Percentiles rank a stretch among this genome's conserved stretches.
These are phyloP conservation scores for Ganoderma meredithae DNA, from an alignment of 1,284 basidiomycete genomes.

Conservation along the genomic window DNA sequence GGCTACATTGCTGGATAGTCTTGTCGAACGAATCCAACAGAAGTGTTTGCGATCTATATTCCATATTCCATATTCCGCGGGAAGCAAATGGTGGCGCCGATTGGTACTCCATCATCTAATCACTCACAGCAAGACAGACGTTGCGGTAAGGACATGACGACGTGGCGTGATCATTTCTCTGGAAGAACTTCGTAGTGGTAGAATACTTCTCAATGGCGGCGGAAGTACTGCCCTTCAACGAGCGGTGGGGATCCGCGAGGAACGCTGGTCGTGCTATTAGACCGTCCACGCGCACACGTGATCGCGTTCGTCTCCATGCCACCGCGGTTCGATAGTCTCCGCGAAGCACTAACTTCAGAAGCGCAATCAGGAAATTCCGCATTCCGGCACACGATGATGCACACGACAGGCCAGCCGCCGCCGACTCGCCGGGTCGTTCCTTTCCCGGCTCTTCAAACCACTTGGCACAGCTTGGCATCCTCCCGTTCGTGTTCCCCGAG, in stretches of 20 bases:
- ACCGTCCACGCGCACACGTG: slow-evolving; percentile 9
- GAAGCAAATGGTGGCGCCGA: neutral
- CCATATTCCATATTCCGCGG: neutral
- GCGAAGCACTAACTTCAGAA: neutral
- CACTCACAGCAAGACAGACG: too few species aligned
- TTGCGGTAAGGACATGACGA: too few species aligned
- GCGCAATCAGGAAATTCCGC: too few species aligned
- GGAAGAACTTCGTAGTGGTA: neutral
- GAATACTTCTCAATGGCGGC: neutral
- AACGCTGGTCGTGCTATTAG: neutral
- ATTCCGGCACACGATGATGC: too few species aligned
- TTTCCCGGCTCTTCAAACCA: neutral
- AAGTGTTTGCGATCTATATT: neutral
- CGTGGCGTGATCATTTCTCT: neutral
- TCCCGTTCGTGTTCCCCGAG: too few species aligned
- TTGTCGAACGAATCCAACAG: neutral
- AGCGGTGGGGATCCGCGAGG: neutral
- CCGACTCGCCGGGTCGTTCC: neutral
- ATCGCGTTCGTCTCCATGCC: slow-evolving; percentile 3
- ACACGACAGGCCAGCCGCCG: too few species aligned
- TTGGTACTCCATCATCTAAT: neutral
- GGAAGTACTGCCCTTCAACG: neutral
- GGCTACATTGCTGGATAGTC: neutral
- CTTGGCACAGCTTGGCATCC: neutral
- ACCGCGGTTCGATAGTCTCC: neutral